Base-by-base conservation (phyloP, 2,329 filamentous ascomycete genomes). In the Cladosporium sp. region DNA sequence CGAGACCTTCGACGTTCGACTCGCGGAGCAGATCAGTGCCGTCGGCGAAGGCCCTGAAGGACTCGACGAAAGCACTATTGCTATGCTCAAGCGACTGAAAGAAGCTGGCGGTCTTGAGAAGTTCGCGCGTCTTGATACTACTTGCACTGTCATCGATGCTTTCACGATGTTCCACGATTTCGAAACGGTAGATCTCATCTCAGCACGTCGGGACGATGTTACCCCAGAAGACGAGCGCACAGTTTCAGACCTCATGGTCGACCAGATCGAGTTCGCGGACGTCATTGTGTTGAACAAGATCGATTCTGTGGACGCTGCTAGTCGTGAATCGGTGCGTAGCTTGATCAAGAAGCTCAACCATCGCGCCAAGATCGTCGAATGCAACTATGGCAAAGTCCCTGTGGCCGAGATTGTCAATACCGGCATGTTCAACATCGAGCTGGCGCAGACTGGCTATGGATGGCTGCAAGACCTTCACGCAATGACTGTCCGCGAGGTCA, bases 191-290 rank as follows among this genome's bases (percentile, higher is more conserved):
- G 88, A 92, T 66, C 83, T 92, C 15, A 78, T 92, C 0, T 88
- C 88, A 0, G 84, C 87, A 26, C 84, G 90, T 1, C 87, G 85
- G 65, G 81, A 83, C 1, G 83, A 88, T 5, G 87, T 89, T 32
- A 85, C 5, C 75, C 86, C 72, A 0, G 90, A 92, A 69, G 90
- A 92, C 67, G 89, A 92, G 70, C 81, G 90, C 0, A 92, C 88
- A 0, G 89, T 92, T 2, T 91, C 89, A 0, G 89, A 92, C 70
- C 82, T 92, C 0, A 90, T 92, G 84, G 88, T 91, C 0, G 90
- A 92, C 70, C 90, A 92, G 72, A 90, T 92, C 67, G 90, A 92
- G 76, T 92, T 92, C 71, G 89, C 90, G 0, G 89, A 92, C 69
- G 88, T 92, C 7, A 83, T 92, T 15, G 82, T 92, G 3, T 78